phyloP scores from a whole-genome alignment of 345 rosid genomes.

The Gossypium longicalyx region DNA sequence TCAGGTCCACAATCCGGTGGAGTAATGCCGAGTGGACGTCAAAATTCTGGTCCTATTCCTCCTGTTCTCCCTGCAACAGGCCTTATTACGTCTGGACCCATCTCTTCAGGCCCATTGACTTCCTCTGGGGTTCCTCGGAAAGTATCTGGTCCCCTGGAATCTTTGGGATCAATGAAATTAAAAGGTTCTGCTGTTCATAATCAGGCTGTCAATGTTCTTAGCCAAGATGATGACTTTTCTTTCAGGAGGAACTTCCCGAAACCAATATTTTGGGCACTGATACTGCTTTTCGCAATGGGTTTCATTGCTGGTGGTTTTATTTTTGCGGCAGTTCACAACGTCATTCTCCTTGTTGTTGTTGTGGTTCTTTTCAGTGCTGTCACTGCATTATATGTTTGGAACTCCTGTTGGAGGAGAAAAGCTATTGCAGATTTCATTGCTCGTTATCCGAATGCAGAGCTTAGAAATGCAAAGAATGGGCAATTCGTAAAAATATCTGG shows the following conservation, averaged over 20 bases:
- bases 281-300: not conserved
- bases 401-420: not conserved
- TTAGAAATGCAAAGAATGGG: not conserved
- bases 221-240: not conserved
- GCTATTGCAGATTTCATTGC: not conserved
- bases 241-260: not conserved
- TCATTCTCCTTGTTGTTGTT: not conserved
- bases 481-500: not conserved
- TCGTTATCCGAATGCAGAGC: not conserved
- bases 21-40: not conserved
- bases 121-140: not conserved
- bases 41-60: not conserved
- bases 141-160: not conserved
- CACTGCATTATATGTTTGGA: not conserved
- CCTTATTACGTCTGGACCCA: not conserved
- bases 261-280: not conserved
- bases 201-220: not conserved
- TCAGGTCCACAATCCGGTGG: not conserved
- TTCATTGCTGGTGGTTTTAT: not conserved
- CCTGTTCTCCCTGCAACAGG: not conserved
- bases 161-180: not conserved
- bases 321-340: not conserved
- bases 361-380: not conserved
- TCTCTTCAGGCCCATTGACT: not conserved
- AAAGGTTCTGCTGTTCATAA: not conserved